Evolutionary conservation across 768 basidiomycete genomes (phyloP), one percentile per base, ranked within the genome.

Genomic region (Pleurotus ostreatus): DNA sequence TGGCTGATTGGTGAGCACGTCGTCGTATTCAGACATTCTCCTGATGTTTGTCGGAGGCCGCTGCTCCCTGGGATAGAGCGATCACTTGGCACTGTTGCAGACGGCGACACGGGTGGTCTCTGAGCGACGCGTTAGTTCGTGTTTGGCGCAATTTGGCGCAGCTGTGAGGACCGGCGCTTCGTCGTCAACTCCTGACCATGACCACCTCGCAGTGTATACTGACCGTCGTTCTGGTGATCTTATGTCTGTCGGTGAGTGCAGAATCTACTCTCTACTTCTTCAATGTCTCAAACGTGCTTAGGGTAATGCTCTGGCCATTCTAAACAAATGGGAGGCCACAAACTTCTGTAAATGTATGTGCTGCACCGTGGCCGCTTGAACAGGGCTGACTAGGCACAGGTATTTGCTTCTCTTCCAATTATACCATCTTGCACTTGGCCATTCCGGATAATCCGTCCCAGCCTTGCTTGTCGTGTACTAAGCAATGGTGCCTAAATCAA

Each of bases 1-100:
- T 4, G 96, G 96, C 73, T 98, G 96, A 76, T 98, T 98, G 57
- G 95, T 96, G 70, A 97, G 83, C 62, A 94, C 92, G 69, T 94
- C 92, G 70, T 94, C 92, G 72, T 85, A 93, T 75, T 93, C 92
- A 55, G 86, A 81, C 60, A 88, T 86, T 92, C 93, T 94, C n/a
- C 49, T 49, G 23, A 22, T 30, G n/a, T 15, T 20, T 53, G 37
- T 20, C 16, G 22, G 53, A 39, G 39, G 51, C 40, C 23, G 20
- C n/a, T 34, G 49, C 8, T 20, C 41, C 41, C 25, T 18, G 18
- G 51, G 22, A 2, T 13, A 40, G 12, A 48, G 5, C 37, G 47
- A 37, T 26, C 37, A 54, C 38, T 39, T 39, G 22, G 52, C 52
- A 20, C 48, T 34, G 48, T n/a, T 15, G 48, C 26, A 34, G 48